These are phyloP conservation scores for Petasospora rhodanensis DNA, from an alignment of 1,139 yeast genomes.

Conservation along the genomic window DNA sequence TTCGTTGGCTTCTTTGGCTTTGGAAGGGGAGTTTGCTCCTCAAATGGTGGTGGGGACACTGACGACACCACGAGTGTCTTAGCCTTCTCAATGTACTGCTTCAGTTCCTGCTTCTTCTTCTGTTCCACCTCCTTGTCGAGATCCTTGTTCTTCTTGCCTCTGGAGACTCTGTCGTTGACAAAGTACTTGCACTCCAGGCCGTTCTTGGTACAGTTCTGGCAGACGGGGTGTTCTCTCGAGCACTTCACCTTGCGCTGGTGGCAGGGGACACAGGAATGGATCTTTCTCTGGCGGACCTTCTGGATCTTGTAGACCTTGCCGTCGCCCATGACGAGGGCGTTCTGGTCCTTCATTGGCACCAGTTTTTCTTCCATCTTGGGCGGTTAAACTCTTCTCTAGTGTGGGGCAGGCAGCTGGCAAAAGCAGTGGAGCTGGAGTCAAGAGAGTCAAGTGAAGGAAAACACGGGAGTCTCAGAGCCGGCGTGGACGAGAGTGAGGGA, in stretches of 20 bases:
- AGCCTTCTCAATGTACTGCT: slow-evolving; percentile 23
- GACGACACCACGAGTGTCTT: slow-evolving; percentile 11
- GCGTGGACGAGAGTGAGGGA: no score
- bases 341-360: slow-evolving; percentile 30
- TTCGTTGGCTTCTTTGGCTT: slow-evolving; percentile 4
- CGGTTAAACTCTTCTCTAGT: slow-evolving; percentile 1
- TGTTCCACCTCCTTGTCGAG: slow-evolving; percentile 21
- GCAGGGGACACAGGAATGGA: slow-evolving; percentile 55
- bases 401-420: no score
- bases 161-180: slow-evolving; percentile 48
- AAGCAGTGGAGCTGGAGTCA: no score
- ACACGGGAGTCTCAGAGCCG: no score
- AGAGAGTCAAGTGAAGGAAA: no score
- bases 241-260: slow-evolving; percentile 61
- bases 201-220: slow-evolving; percentile 42
- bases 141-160: slow-evolving; percentile 33
- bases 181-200: slow-evolving; percentile 46
- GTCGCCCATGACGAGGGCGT: slow-evolving; percentile 36
- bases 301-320: slow-evolving; percentile 52
- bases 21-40: no score
- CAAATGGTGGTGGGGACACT: slow-evolving; percentile 9
- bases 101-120: slow-evolving; percentile 23
- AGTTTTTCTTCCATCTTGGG: slow-evolving; percentile 19
- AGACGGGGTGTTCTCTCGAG: slow-evolving; percentile 39
- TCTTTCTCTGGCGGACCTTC: slow-evolving; percentile 53